Evolutionary conservation across 2,329 filamentous ascomycete species (phyloP).

Genomic region (Boeremia lycopersici): DNA sequence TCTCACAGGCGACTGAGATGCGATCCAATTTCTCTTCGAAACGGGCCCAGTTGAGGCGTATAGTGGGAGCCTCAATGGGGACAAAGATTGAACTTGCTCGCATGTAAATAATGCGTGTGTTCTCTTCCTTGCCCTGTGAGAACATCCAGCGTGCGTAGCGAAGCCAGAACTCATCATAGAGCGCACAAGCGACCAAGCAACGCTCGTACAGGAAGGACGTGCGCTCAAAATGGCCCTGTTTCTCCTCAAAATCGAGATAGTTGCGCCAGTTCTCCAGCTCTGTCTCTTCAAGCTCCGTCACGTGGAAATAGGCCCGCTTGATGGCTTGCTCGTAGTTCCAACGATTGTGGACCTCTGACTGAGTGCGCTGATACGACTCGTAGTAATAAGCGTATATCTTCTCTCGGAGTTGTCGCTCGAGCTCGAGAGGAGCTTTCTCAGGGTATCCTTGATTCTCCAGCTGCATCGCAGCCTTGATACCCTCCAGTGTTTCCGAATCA

Average conservation of each 20-base stretch:
- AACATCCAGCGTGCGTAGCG: conserved; percentile 95
- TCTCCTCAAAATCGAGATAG: conserved; percentile 94
- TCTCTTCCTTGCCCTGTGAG: conserved; percentile 78
- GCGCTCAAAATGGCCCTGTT: conserved; percentile 76
- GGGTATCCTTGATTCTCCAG: conserved; percentile 62
- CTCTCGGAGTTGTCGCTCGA: conserved; percentile 80
- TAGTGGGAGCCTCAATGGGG: conserved; percentile 80
- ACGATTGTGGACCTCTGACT: conserved; percentile 86
- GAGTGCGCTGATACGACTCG: conserved; percentile 79
- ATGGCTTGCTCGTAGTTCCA: conserved; percentile 96
- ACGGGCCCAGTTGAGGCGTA: conserved; percentile 89
- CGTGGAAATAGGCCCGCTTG: conserved; percentile 95
- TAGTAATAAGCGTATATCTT: conserved; percentile 83
- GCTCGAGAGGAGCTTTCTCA: conserved; percentile 71
- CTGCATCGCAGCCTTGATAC: conserved; percentile 75
- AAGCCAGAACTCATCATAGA: conserved; percentile 98
- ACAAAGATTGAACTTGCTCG: conserved; percentile 85
- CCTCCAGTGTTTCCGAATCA: conserved; percentile 68
- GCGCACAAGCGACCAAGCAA: conserved; percentile 87
- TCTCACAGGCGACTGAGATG: conserved; percentile 77
- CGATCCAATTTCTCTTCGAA: conserved; percentile 88
- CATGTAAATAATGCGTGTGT: conserved; percentile 90
- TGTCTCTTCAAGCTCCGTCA: conserved; percentile 84
- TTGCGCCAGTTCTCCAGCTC: conserved; percentile 93
- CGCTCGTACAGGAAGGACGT: conserved; percentile 89